A percentile compares a stretch with the other conserved stretches of the same genome.
phyloP scores from a whole-genome alignment of 768 basidiomycete species.

The Coprinellus aureogranulatus region DNA sequence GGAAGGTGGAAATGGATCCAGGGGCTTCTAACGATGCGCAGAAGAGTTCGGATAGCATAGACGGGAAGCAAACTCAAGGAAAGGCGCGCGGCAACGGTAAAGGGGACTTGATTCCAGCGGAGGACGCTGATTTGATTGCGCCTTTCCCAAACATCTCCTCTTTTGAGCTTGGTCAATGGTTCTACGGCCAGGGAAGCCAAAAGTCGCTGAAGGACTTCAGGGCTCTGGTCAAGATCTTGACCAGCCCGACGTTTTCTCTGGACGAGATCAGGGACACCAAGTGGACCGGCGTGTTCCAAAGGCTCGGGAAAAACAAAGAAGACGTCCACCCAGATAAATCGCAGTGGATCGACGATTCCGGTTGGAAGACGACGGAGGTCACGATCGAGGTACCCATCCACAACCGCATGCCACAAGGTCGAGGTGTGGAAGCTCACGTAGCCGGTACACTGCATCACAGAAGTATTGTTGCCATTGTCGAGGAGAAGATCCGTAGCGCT shows the following conservation, averaged over 20 bases:
- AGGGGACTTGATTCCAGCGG: no score
- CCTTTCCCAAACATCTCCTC: not conserved
- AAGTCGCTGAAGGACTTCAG: slow-evolving; percentile 1
- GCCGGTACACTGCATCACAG: not conserved
- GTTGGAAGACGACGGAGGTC: not conserved
- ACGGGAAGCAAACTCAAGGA: no score
- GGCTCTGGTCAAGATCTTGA: not conserved
- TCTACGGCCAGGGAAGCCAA: not conserved
- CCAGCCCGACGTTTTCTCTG: not conserved
- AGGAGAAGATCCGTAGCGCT: slow-evolving; percentile 2
- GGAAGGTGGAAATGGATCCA: not conserved
- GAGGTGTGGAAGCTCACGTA: not conserved
- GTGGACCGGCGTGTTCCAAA: not conserved
- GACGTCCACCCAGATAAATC: not conserved
- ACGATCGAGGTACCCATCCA: slow-evolving; percentile 2
- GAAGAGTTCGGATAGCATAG: no score
- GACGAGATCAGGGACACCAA: not conserved
- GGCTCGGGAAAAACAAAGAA: not conserved
- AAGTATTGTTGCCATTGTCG: not conserved
- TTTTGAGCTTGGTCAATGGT: slow-evolving; percentile 2
- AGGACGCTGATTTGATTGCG: not conserved
- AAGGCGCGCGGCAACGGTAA: no score
- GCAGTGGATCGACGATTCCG: not conserved
- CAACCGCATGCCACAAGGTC: not conserved
- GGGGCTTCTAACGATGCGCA: not conserved